Evolutionary conservation across 1,139 yeast species (phyloP).

Genomic region (Lodderomyces pseudojiufengensis): DNA sequence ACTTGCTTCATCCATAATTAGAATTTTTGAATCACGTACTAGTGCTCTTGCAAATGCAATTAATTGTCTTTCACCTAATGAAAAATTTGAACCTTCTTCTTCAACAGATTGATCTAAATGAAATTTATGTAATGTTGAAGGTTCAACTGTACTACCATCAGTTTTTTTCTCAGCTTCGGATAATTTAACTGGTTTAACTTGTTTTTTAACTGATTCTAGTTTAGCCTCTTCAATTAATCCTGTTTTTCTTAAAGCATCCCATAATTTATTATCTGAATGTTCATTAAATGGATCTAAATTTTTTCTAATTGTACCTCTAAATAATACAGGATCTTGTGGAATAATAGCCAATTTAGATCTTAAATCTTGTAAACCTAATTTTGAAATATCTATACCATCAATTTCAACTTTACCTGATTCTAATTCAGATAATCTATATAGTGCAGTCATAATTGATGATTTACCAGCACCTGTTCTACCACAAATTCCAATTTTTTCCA

Average conservation of each 20-base stretch:
- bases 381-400: conserved; percentile 75
- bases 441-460: conserved; percentile 89
- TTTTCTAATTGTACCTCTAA: conserved; percentile 61
- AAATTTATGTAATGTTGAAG: conserved; percentile 26
- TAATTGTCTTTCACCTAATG: conserved; percentile 41
- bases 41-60: conserved; percentile 42
- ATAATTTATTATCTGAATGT: conserved; percentile 48
- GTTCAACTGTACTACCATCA: conserved; percentile 8
- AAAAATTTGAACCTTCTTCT: conserved; percentile 39
- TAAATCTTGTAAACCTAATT: conserved; percentile 53
- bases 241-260: conserved; percentile 55
- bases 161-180: conserved; percentile 6
- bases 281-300: conserved; percentile 66
- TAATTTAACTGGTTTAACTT: conserved; percentile 11
- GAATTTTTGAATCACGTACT: conserved; percentile 35
- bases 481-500: conserved; percentile 86
- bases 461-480: conserved; percentile 95
- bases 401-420: conserved; percentile 74
- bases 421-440: conserved; percentile 86
- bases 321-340: conserved; percentile 77
- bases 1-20: conserved; percentile 42
- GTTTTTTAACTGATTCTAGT: conserved; percentile 18
- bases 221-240: conserved; percentile 49
- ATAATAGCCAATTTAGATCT: conserved; percentile 64
- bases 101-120: conserved; percentile 37